These are phyloP conservation scores for Lyophyllum decastes DNA, from an alignment of 768 basidiomycete species.

Conservation along the genomic window DNA sequence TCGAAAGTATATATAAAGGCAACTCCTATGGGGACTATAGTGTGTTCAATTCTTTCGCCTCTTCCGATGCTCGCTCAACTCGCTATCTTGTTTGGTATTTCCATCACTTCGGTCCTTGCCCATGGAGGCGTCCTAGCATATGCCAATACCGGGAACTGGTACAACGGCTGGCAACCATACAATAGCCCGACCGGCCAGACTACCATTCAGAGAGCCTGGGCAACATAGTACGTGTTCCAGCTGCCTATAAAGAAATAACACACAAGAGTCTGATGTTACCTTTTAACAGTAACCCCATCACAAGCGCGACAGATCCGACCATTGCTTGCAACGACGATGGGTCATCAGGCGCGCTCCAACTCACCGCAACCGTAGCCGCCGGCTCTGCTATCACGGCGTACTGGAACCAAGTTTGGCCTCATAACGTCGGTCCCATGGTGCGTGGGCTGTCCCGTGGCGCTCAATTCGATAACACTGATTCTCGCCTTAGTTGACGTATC, in stretches of 20 bases:
- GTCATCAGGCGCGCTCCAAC: slow-evolving; percentile 37
- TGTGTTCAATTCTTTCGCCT: neutral
- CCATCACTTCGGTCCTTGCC: slow-evolving; percentile 31
- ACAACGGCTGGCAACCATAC: slow-evolving; percentile 44
- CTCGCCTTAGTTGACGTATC: slow-evolving; percentile 37
- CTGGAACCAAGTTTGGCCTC: slow-evolving; percentile 49
- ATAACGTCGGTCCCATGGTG: slow-evolving; percentile 46
- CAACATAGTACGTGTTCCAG: slow-evolving; percentile 33
- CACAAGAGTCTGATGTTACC: neutral
- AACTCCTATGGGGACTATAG: neutral
- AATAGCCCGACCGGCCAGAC: slow-evolving; percentile 43
- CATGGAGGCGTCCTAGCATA: slow-evolving; percentile 49
- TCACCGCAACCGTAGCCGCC: slow-evolving; percentile 43
- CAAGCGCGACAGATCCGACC: slow-evolving; percentile 34
- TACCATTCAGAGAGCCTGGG: slow-evolving; percentile 44
- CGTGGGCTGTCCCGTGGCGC: neutral
- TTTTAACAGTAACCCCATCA: slow-evolving; percentile 40
- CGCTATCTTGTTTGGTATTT: slow-evolving; percentile 29
- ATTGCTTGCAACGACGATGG: slow-evolving; percentile 51
- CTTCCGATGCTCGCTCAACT: slow-evolving; percentile 28
- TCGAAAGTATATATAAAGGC: neutral
- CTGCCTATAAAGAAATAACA: neutral
- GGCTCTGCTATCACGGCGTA: slow-evolving; percentile 43
- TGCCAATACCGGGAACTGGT: slow-evolving; percentile 37
- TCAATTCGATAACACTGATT: neutral